Percentiles rank a stretch among this genome's conserved stretches.
Evolutionary conservation across 2,329 filamentous ascomycete species (phyloP).

Genomic region (Aspergillus sp.): DNA sequence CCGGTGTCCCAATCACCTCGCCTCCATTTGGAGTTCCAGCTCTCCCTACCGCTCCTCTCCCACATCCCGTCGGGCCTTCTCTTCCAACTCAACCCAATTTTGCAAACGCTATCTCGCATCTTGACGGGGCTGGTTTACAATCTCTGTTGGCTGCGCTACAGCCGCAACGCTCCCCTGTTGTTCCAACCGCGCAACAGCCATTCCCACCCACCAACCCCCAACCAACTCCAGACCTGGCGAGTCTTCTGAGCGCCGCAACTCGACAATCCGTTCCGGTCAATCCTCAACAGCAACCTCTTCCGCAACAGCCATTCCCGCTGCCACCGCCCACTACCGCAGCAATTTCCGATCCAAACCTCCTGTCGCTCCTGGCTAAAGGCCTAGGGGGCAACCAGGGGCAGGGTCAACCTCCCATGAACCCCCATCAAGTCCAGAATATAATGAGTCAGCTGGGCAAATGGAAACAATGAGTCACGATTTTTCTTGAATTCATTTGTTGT

Average conservation of each 20-base stretch:
- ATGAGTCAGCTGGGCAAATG: conserved; percentile 49
- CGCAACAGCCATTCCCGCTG: conserved; percentile 30
- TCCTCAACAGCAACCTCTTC: conserved; percentile 27
- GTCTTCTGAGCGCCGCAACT: conserved; percentile 39
- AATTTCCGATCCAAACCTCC: conserved; percentile 36
- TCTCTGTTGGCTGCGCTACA: conserved; percentile 65
- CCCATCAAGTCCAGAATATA: conserved; percentile 47
- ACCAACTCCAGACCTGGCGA: conserved; percentile 40
- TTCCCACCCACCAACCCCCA: conserved; percentile 32
- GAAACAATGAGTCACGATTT: conserved; percentile 41
- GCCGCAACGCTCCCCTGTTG: conserved; percentile 42
- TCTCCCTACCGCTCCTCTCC: conserved; percentile 30
- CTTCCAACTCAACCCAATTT: conserved; percentile 52
- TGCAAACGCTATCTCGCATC: conserved; percentile 63
- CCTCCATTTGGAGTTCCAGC: conserved; percentile 38
- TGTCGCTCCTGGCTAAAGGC: conserved; percentile 40
- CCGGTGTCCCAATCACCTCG: conserved; percentile 35
- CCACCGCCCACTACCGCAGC: conserved; percentile 28
- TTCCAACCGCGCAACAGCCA: conserved; percentile 35
- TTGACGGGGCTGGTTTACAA: conserved; percentile 71
- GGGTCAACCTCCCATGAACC: conserved; percentile 30
- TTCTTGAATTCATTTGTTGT: conserved; percentile 20
- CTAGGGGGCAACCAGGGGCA: conserved; percentile 37
- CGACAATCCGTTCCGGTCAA: conserved; percentile 35
- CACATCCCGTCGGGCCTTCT: conserved; percentile 33